Evolutionary conservation across 164 flowering plant genomes (phyloP), one percentile per base, ranked within the genome.

Genomic region (Euptelea pleiosperma): DNA sequence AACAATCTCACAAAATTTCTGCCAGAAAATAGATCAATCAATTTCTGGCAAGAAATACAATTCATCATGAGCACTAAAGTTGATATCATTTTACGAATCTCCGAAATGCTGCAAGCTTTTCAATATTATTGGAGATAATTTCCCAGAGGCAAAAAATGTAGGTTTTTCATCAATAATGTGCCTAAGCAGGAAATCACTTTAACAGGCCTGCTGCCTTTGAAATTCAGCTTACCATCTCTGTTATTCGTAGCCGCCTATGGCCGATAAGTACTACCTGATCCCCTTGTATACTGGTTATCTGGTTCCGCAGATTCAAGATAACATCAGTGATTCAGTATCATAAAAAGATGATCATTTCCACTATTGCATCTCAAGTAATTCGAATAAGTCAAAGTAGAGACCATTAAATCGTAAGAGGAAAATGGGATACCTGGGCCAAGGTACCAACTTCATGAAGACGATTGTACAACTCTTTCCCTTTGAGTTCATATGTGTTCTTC

Each of bases 361-460:
- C 10, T 2, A 33, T 18, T 22, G 19, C 40, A 16, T 34, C 40
- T 6, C 42, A 40, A 40, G 48, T 44, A 14, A 44, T 46, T n/a
- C 24, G 7, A 39, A 34, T 11, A 15, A 9, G 19, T 34, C 9
- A n/a, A n/a, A 30, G 24, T 26, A 36, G 26, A 40, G 33, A 34
- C 11, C 29, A 31, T 53, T 8, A 45, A 16, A 60, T 4, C 8
- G 8, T 49, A 8, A 22, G n/a, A 21, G 6, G 18, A 29, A 47
- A 10, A 29, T 24, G 15, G 25, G 8, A 48, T 67, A 94, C 99
- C 96, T 91, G 97, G 28, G 91, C 99, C 57, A 94, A 83, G 35
- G 97, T 87, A 41, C 99, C 97, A 74, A 94, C 96, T 77, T 94
- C 90, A 77, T 91, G 96, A 55, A 94, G 96, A 26, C 96, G 91